phyloP scores from a whole-genome alignment of 2,329 filamentous ascomycete genomes.

The Dothidotthia symphoricarpi region DNA sequence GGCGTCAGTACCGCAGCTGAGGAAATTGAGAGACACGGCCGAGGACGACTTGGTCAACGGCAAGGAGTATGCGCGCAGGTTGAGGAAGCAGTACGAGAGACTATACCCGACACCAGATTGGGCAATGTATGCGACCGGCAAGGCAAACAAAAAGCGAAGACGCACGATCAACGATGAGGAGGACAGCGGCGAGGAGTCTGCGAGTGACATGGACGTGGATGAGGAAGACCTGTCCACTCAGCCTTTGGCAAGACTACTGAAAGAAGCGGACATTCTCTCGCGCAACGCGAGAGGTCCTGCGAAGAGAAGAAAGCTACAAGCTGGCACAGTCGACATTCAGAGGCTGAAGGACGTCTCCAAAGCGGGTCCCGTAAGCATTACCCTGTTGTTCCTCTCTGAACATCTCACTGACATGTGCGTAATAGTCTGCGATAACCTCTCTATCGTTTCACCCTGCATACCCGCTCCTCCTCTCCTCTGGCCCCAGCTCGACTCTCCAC shows the following conservation, averaged over 20 bases:
- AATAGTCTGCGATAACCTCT: constrained; percentile 70
- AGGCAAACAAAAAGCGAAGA: constrained; percentile 49
- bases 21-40: constrained; percentile 79
- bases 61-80: constrained; percentile 75
- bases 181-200: constrained; percentile 50
- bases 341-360: constrained; percentile 81
- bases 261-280: constrained; percentile 68
- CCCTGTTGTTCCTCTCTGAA: background rate
- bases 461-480: constrained; percentile 86
- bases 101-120: constrained; percentile 63
- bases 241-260: constrained; percentile 76
- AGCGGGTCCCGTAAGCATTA: constrained; percentile 60
- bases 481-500: constrained; percentile 78
- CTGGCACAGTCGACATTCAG: constrained; percentile 88
- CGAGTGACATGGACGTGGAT: constrained; percentile 55
- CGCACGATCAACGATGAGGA: constrained; percentile 42
- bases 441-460: constrained; percentile 87
- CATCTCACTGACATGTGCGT: constrained; percentile 11
- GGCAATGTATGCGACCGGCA: constrained; percentile 50
- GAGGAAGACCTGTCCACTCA: constrained; percentile 60
- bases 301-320: constrained; percentile 71
- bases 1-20: constrained; percentile 68
- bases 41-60: constrained; percentile 84
- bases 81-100: constrained; percentile 73
- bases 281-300: constrained; percentile 47